Base-by-base conservation (phyloP, 2,329 filamentous ascomycete species). In the Pyricularia pennisetigena region DNA sequence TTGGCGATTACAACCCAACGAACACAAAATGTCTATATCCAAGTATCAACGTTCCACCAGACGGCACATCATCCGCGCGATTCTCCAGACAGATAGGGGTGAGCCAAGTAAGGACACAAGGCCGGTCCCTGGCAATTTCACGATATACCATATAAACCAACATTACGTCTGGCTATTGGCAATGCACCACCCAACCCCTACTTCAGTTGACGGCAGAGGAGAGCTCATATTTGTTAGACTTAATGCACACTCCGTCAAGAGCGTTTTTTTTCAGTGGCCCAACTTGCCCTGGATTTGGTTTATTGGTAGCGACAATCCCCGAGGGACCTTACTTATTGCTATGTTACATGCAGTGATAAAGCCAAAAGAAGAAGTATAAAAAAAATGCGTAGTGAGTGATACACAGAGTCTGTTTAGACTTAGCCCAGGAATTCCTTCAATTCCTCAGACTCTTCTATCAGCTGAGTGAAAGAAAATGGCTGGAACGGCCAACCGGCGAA, bases 401-500 rank as follows among this genome's bases (percentile, higher is more conserved):
- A 23, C 26, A 49, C n/a, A n/a, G 62, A n/a, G 23, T 23, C 30
- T 23, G 54, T 26, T 35, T 26, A 29, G 64, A 26, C 28, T 74
- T 74, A 86, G 71, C 82, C 82, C 75, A 85, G 72, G 73, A 83
- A 87, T 71, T 86, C 83, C 73, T 82, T 85, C 73, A 86, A 76
- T 68, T 85, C 82, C 71, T 88, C 86, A 70, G 95, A 92, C 77
- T 97, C 93, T 79, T 97, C 94, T 72, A 97, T 80, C 76, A 97
- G 81, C 49, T 86, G 83, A 80, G 90, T 88, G 79, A 97, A 97
- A 71, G 91, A 95, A 77, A 97, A 97, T 4, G 94, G 94, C 75
- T 89, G 84, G 79, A 97, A 97, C 1, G 93, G 85, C 79, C 93
- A 88, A 68, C 94, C 94, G 69, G 92, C 91, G 75, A 95, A 95